These are phyloP conservation scores for Phanerochaete carnosa DNA, from an alignment of 768 basidiomycete species.

Conservation along the genomic window DNA sequence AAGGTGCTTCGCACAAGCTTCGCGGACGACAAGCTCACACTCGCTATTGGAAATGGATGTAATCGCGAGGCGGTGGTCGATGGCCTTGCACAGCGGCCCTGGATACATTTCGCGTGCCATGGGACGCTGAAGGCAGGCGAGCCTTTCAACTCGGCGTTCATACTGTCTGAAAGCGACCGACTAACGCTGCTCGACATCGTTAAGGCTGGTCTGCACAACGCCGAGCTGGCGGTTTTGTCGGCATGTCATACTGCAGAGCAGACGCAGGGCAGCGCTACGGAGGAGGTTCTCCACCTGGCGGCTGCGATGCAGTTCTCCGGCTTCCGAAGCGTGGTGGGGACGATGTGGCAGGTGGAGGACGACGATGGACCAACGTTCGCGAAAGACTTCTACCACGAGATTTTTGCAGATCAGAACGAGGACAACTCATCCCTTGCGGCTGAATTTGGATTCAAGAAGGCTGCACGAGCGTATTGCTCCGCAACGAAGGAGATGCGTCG, in stretches of 20 bases:
- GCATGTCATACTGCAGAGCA: constrained; percentile 43
- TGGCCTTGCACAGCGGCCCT: constrained; percentile 8
- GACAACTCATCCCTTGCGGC: not conserved
- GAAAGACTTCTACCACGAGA: constrained; percentile 26
- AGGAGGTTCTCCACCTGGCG: constrained; percentile 40
- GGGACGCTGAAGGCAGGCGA: constrained; percentile 14
- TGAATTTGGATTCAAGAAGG: not conserved
- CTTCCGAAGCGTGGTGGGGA: constrained; percentile 33
- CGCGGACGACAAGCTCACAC: not conserved
- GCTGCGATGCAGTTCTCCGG: constrained; percentile 37
- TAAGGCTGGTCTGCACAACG: constrained; percentile 12
- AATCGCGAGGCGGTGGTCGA: constrained; percentile 7
- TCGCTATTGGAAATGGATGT: not conserved
- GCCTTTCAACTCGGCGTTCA: constrained; percentile 29
- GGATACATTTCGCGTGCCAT: constrained; percentile 29
- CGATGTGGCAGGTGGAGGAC: constrained; percentile 44
- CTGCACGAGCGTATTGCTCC: not conserved
- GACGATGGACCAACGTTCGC: constrained; percentile 31
- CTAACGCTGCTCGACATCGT: constrained; percentile 18
- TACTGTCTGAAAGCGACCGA: constrained; percentile 19
- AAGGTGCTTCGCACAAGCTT: not conserved
- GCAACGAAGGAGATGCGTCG: not conserved
- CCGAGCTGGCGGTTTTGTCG: constrained; percentile 40
- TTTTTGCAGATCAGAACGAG: not conserved
- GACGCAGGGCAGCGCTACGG: constrained; percentile 30